Conservation (phyloP, 306 rosid species). For the Cucurbita pepo region DNA sequence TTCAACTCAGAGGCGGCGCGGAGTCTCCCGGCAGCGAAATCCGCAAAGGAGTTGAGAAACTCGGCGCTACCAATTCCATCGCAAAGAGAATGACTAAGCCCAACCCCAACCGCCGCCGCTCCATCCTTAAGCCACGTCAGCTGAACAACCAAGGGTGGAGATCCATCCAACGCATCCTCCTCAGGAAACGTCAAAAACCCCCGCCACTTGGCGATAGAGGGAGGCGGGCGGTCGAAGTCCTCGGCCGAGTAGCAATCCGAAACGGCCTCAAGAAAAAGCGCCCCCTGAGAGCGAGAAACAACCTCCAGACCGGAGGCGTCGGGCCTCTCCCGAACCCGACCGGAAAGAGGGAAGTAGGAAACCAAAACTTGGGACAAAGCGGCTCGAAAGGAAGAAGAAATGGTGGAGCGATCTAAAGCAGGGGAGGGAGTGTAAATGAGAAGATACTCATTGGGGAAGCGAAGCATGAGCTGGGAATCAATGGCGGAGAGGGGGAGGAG, state of each 20-base stretch:
- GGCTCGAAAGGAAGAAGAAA: constrained; percentile 23
- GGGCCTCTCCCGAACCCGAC: constrained; percentile 32
- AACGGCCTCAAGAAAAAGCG: constrained; percentile 47
- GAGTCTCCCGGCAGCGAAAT: constrained; percentile 25
- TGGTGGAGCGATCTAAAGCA: constrained; percentile 12
- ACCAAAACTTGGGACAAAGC: constrained; percentile 56
- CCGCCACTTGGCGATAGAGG: constrained; percentile 40
- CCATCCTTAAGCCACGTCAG: constrained; percentile 75
- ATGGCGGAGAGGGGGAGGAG: constrained; percentile 49
- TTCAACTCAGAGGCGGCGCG: constrained; percentile 4
- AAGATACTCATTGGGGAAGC: constrained; percentile 73
- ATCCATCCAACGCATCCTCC: constrained; percentile 54
- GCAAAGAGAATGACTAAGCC: constrained; percentile 60
- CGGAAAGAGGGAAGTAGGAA: constrained; percentile 58
- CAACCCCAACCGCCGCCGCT: constrained; percentile 48
- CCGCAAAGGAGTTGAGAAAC: constrained; percentile 48
- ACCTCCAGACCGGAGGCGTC: constrained; percentile 43
- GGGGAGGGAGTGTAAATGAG: constrained; percentile 28
- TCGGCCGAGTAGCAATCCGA: constrained; percentile 17
- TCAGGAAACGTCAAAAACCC: constrained; percentile 44
- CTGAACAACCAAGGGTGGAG: constrained; percentile 60
- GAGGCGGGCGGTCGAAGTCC: constrained; percentile 48
- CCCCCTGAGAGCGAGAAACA: constrained; percentile 56
- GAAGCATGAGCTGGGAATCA: constrained; percentile 81
- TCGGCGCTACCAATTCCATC: constrained; percentile 76